Conservation (phyloP, 495 filamentous ascomycete genomes). For the Penicillium goetzii region DNA sequence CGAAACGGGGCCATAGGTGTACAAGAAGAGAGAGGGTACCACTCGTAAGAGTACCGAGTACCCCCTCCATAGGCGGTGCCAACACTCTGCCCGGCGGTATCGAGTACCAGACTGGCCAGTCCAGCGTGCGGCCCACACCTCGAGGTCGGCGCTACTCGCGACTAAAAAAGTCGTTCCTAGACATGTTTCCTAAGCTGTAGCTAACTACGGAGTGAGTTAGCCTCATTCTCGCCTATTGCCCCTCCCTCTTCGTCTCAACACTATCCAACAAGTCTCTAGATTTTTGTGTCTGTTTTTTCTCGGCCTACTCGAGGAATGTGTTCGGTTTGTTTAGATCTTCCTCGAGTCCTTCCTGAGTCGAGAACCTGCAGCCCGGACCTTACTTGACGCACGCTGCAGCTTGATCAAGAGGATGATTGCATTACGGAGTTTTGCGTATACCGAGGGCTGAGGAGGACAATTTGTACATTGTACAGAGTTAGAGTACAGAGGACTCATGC, state of each 20-base stretch:
- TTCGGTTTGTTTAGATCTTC: constrained; percentile 34
- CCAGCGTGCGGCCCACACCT: neutral
- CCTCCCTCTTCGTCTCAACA: neutral
- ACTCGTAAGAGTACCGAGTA: neutral
- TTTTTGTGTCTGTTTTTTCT: neutral
- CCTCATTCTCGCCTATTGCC: neutral
- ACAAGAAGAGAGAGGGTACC: no score
- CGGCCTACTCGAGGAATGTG: constrained; percentile 6
- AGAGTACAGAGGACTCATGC: neutral
- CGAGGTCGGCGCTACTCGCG: constrained; percentile 24
- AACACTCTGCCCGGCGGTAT: neutral
- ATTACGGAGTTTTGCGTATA: neutral
- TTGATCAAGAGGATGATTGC: constrained; percentile 8
- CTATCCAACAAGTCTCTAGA: no score
- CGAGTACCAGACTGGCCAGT: neutral
- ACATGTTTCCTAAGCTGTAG: neutral
- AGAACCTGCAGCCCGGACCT: constrained; percentile 25
- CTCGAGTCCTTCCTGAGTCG: constrained; percentile 26
- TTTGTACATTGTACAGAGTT: neutral
- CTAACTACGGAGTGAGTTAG: neutral
- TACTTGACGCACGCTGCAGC: constrained; percentile 32
- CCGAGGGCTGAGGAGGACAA: neutral
- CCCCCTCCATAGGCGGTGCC: neutral
- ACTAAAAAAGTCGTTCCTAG: constrained; percentile 10
- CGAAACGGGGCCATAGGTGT: neutral